Percentiles rank a stretch among this genome's conserved stretches.
These are phyloP conservation scores for Trichoderma pleuroti DNA, from an alignment of 2,329 filamentous ascomycete genomes.

Conservation along the genomic window DNA sequence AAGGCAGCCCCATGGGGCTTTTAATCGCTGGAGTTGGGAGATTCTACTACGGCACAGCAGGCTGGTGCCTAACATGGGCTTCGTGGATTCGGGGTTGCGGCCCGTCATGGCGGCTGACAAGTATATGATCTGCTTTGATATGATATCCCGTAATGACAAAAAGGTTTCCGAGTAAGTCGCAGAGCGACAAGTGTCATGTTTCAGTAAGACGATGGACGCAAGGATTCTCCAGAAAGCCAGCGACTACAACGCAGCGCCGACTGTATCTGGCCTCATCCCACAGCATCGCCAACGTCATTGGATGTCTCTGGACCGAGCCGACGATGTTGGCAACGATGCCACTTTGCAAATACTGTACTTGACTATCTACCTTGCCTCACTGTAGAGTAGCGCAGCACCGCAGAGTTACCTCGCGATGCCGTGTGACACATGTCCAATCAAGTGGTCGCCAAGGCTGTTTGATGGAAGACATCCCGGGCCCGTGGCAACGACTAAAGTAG, in stretches of 20 bases:
- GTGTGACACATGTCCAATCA: slow-evolving; percentile 4
- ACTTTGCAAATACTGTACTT: not conserved
- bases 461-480: not conserved
- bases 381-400: not conserved
- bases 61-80: not conserved
- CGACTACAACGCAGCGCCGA: not conserved
- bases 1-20: not conserved
- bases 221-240: not conserved
- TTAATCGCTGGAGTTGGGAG: not conserved
- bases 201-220: not conserved
- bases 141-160: not conserved
- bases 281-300: not conserved
- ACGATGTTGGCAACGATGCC: not conserved
- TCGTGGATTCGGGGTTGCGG: not conserved
- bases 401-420: not conserved
- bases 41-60: not conserved
- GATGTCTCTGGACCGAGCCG: not conserved
- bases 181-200: not conserved
- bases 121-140: not conserved
- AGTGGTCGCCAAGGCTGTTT: not conserved
- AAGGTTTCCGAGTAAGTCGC: not conserved
- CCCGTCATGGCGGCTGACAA: not conserved
- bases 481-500: slow-evolving; percentile 6
- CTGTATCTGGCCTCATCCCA: not conserved
- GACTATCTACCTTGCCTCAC: not conserved